Evolutionary conservation across 176 grass and related monocot genomes (phyloP).

Genomic region (Rhynchospora pubera): DNA sequence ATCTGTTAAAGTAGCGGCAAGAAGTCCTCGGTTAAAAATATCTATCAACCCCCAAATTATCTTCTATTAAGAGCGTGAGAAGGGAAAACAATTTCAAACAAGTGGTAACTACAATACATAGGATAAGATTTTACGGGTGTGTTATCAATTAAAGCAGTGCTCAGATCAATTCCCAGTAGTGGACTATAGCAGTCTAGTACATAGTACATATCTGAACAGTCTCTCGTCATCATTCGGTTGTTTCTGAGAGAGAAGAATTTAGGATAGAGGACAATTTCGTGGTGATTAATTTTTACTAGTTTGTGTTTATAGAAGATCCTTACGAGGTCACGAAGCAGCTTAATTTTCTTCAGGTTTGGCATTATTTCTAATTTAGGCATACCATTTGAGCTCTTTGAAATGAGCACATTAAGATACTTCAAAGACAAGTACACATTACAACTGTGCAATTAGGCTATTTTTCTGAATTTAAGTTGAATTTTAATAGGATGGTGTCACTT

Average conservation of each 20-base stretch:
- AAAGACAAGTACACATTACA: background rate
- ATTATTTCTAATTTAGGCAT: background rate
- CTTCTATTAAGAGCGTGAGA: too few relatives aligned
- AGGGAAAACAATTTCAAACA: too few relatives aligned
- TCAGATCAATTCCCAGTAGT: too few relatives aligned
- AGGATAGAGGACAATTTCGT: slow-evolving; percentile 31
- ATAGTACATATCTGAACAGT: background rate
- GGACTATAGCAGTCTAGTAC: too few relatives aligned
- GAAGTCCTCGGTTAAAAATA: too few relatives aligned
- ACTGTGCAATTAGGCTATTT: background rate
- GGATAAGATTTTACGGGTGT: too few relatives aligned
- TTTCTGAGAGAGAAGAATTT: background rate
- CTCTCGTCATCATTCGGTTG: slow-evolving; percentile 2
- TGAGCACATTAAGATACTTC: background rate
- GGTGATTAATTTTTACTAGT: slow-evolving; percentile 82
- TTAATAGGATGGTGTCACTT: background rate
- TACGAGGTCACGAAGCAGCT: slow-evolving; percentile 54
- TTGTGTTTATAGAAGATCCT: slow-evolving; percentile 55
- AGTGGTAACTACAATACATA: too few relatives aligned
- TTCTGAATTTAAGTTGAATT: background rate
- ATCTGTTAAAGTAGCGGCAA: too few relatives aligned
- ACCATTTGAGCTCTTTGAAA: background rate
- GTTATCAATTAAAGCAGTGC: too few relatives aligned
- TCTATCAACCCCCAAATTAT: too few relatives aligned
- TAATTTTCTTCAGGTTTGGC: slow-evolving; percentile 65